Evolutionary conservation across 768 basidiomycete genomes (phyloP).

Genomic region (Amanita subjunquillea): DNA sequence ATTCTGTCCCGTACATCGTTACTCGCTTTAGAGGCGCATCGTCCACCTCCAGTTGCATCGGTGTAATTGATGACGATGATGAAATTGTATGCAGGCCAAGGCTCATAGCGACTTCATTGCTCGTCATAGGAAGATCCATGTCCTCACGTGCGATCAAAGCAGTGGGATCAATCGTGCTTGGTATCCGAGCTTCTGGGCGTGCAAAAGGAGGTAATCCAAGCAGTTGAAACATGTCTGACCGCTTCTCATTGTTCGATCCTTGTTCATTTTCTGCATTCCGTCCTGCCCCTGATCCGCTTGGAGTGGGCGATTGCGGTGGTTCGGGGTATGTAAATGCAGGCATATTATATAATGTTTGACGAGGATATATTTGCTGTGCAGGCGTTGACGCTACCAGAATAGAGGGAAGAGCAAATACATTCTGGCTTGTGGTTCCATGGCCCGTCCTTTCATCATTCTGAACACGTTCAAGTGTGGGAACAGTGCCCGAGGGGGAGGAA

Average conservation of each 20-base stretch:
- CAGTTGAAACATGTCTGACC: slow-evolving; percentile 34
- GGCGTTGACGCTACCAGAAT: slow-evolving; percentile 43
- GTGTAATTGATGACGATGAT: slow-evolving; percentile 15
- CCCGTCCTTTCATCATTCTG: slow-evolving; percentile 27
- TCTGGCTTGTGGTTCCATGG: slow-evolving; percentile 41
- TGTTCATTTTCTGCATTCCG: neutral
- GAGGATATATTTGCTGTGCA: slow-evolving; percentile 26
- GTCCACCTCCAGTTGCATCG: slow-evolving; percentile 6
- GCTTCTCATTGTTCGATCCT: slow-evolving; percentile 16
- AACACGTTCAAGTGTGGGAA: slow-evolving; percentile 10
- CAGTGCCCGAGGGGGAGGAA: slow-evolving; percentile 24
- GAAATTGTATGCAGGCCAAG: slow-evolving; percentile 31
- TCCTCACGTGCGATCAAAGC: slow-evolving; percentile 21
- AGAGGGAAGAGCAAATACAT: slow-evolving; percentile 43
- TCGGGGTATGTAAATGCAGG: slow-evolving; percentile 42
- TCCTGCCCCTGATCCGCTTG: slow-evolving; percentile 23
- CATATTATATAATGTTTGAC: slow-evolving; percentile 11
- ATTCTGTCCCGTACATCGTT: slow-evolving; percentile 80
- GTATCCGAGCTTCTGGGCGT: slow-evolving; percentile 23
- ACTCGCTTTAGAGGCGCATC: slow-evolving; percentile 39
- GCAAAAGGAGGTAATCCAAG: slow-evolving; percentile 35
- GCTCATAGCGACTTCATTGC: slow-evolving; percentile 35
- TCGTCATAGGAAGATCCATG: slow-evolving; percentile 18
- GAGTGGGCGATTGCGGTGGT: slow-evolving; percentile 48
- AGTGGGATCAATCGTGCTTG: slow-evolving; percentile 30